Evolutionary conservation across 768 basidiomycete genomes (phyloP).

Genomic region (Tulasnella sp.): DNA sequence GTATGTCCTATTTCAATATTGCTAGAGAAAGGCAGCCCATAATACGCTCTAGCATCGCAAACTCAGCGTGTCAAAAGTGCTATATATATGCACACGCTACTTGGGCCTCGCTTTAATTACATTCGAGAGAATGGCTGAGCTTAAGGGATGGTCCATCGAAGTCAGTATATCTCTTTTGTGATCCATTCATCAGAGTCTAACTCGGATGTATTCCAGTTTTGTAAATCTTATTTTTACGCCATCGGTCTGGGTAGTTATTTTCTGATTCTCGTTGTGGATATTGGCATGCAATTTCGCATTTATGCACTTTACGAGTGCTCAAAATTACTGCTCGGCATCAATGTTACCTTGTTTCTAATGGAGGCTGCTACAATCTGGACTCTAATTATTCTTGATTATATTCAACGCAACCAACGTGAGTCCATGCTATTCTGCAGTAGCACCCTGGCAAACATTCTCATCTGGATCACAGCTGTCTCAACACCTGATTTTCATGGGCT

Average conservation of each 20-base stretch:
- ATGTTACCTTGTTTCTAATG: slow-evolving; percentile 1
- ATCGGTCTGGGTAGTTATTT: slow-evolving; percentile 2
- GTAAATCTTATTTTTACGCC: slow-evolving; percentile 1
- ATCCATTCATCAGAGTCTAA: background rate
- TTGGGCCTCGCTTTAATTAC: slow-evolving; percentile 6
- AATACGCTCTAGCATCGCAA: background rate
- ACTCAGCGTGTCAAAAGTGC: slow-evolving; percentile 2
- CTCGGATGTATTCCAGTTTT: background rate
- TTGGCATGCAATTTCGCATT: slow-evolving; percentile 10
- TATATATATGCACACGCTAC: slow-evolving; percentile 11
- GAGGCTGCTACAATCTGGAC: slow-evolving; percentile 6
- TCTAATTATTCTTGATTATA: background rate
- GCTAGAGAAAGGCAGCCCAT: background rate
- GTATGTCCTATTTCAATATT: background rate
- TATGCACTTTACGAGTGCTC: slow-evolving; percentile 9
- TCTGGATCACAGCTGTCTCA: background rate
- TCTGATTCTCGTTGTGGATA: slow-evolving; percentile 3
- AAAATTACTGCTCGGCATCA: background rate
- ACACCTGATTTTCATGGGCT: background rate
- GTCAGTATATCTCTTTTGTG: background rate
- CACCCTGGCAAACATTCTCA: background rate
- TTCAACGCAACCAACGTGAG: background rate
- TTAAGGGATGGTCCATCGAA: background rate
- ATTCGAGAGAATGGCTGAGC: slow-evolving; percentile 1
- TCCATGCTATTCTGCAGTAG: background rate